A percentile compares a stretch with the other conserved stretches of the same genome.
These are phyloP conservation scores for Eucalyptus cladocalyx DNA, from an alignment of 345 rosid species.

Conservation along the genomic window DNA sequence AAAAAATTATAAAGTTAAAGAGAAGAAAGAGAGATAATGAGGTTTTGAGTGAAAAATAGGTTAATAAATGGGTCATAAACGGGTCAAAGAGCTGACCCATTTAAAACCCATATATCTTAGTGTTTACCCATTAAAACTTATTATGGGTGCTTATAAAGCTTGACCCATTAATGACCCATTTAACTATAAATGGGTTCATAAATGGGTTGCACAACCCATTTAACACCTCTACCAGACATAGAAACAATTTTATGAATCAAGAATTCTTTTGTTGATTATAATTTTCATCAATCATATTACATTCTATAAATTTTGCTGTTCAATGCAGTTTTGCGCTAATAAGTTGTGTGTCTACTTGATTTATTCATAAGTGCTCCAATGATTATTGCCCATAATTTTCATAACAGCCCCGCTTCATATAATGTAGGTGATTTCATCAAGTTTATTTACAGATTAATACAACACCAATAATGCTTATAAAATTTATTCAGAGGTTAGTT, in stretches of 20 bases:
- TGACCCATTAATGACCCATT: too few relatives aligned
- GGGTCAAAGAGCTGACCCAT: too few relatives aligned
- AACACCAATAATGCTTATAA: background rate
- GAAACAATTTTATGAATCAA: background rate
- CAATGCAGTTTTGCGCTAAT: rapidly evolving
- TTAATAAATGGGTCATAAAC: too few relatives aligned
- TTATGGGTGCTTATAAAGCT: too few relatives aligned
- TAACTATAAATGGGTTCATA: too few relatives aligned
- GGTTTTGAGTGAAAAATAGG: too few relatives aligned
- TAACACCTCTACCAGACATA: too few relatives aligned
- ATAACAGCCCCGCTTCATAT: background rate
- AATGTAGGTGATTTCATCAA: background rate
- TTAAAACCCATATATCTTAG: too few relatives aligned
- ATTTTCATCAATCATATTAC: background rate
- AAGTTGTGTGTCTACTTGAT: background rate
- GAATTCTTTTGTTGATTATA: background rate
- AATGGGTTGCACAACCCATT: too few relatives aligned
- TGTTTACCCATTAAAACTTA: too few relatives aligned
- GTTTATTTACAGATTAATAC: background rate
- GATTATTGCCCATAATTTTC: background rate
- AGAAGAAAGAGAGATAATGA: too few relatives aligned
- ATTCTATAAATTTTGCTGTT: background rate
- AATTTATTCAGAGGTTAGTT: background rate
- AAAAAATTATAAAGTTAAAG: too few relatives aligned
- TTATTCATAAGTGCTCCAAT: background rate